Percentiles rank a stretch among this genome's conserved stretches.
Conservation (phyloP, 2,329 filamentous ascomycete genomes). For the Rutstroemia sp. region DNA sequence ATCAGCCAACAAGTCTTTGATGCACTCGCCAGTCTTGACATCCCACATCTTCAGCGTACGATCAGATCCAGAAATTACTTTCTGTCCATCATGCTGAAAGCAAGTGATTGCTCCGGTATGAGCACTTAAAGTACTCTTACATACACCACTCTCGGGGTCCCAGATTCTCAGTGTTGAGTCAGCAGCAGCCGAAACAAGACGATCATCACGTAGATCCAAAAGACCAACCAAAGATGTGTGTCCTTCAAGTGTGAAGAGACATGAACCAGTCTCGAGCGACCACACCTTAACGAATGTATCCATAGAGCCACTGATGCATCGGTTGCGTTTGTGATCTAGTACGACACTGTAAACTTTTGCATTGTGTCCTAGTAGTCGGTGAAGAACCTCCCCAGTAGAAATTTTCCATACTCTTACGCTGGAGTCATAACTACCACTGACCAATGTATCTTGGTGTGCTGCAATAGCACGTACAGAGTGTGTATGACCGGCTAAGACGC, state of each 20-base stretch:
- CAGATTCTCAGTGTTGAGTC: conserved; percentile 94
- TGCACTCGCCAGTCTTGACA: conserved; percentile 81
- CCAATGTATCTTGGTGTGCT: conserved; percentile 88
- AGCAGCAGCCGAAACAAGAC: conserved; percentile 88
- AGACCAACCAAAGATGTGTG: conserved; percentile 89
- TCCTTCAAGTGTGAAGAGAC: conserved; percentile 84
- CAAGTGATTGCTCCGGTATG: conserved; percentile 98
- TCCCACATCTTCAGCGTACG: conserved; percentile 99
- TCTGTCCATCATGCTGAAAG: conserved; percentile 94
- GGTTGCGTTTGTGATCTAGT: conserved; percentile 80
- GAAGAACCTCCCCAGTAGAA: conserved; percentile 82
- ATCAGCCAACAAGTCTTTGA: conserved; percentile 87
- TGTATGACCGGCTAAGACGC: conserved; percentile 75
- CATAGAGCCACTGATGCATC: conserved; percentile 98
- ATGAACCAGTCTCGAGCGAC: conserved; percentile 80
- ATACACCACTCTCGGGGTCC: conserved; percentile 89
- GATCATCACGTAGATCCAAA: conserved; percentile 80
- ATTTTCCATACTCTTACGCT: conserved; percentile 96
- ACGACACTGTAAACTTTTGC: conserved; percentile 98
- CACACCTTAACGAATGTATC: conserved; percentile 97
- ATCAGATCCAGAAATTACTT: conserved; percentile 94
- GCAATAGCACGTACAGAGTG: conserved; percentile 96
- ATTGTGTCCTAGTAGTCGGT: conserved; percentile 77
- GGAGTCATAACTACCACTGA: conserved; percentile 94
- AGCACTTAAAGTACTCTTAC: conserved; percentile 81